Base-by-base conservation (phyloP, 345 rosid genomes). In the Stellera chamaejasme region DNA sequence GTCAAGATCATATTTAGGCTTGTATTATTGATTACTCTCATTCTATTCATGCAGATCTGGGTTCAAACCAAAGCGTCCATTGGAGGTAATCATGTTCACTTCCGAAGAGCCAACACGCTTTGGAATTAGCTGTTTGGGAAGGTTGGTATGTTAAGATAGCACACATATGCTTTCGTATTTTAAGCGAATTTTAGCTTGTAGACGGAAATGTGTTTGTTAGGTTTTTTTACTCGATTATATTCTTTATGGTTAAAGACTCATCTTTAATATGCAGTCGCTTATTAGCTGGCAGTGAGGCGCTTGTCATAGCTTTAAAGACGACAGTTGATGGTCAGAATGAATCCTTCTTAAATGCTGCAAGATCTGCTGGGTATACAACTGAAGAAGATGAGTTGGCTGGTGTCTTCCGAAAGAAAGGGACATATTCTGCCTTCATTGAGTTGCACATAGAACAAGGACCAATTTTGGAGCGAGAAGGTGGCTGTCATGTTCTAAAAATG, bases 371-470 rank as follows among this genome's bases (percentile, higher is more conserved):
- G 4, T 92, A 88, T 62, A 82, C 76, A 14, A 78, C 66, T 61
- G 79, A 74, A 54, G 64, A 69, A 47, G 74, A 75, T 54, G 88
- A 85, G 49, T 65, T 92, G 36, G 73, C 80, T 12, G 76, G 76
- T 62, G 90, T 86, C 58, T 79, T 75, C 58, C 57, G 88, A 59
- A 78, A 72, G 66, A 78, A 85, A 61, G 88, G 87, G 65, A 76
- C 63, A 63, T 92, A 92, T 61, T 90, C 83, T 55, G 85, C 88
- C 46, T 92, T 92, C 64, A 50, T 92, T 36, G 98, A 92, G 79
- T 70, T 92, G 79, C 96, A 92, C 69, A 92, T 92, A 56, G 96
- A 92, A 80, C 95, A 92, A 79, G 98, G 95, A 13, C 90, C 96
- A 28, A 82, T 82, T 62, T 82, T 92, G 6, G 98, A 92, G 69